Evolutionary conservation across 257 asterid species (phyloP).

Genomic region (Verbascum thapsus): DNA sequence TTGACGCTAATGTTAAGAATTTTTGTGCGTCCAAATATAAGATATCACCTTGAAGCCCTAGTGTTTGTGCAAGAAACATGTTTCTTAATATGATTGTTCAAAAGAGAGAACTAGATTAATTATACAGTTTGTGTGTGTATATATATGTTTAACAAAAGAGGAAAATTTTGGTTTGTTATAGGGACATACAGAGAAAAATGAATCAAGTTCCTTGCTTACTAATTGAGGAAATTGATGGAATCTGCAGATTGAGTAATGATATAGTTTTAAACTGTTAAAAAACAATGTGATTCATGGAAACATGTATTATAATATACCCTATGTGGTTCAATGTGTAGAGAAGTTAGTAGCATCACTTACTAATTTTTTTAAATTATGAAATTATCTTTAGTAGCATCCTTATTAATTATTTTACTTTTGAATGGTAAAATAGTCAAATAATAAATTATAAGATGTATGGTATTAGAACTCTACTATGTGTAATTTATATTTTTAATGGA

Average conservation of each 20-base stretch:
- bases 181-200: neutral
- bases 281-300: neutral
- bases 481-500: too few relatives aligned
- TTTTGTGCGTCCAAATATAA: neutral
- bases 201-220: neutral
- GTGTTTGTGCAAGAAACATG: neutral
- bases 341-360: neutral
- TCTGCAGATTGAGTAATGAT: neutral
- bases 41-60: neutral
- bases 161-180: neutral
- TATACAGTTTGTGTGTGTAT: neutral
- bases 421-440: too few relatives aligned
- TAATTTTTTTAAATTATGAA: too few relatives aligned
- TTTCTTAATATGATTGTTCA: neutral
- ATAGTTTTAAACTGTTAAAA: neutral
- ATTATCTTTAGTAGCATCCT: too few relatives aligned
- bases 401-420: too few relatives aligned
- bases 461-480: too few relatives aligned
- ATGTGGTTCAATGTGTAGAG: neutral
- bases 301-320: neutral
- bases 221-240: conserved; percentile 9
- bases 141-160: neutral
- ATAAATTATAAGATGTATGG: too few relatives aligned
- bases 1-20: neutral
- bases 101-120: too few relatives aligned